Evolutionary conservation across 202 grass and related monocot species (phyloP), one percentile per base, ranked within the genome.

Genomic region (Brachypodium distachyon): DNA sequence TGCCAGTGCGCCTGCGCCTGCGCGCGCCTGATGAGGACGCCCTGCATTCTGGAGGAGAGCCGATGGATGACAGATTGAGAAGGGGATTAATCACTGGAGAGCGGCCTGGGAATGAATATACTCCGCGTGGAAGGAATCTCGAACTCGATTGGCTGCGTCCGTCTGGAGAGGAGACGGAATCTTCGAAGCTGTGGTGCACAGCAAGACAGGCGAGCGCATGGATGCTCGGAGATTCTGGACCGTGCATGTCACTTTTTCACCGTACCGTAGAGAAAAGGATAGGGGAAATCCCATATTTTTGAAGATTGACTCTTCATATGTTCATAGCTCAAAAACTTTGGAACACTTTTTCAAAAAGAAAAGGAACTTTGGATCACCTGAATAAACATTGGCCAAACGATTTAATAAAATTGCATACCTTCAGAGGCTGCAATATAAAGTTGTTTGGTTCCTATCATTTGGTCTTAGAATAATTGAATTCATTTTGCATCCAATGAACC

Each of bases 41-140:
- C 85, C 13, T 82, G 73, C 85, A 87, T 87, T 9, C 6, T 46
- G 38, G 46, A 63, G 36, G 46, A 63, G 36, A 43, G 36, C 40
- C 25, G n/a, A 23, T 22, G 40, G 19, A 29, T 18, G 39, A 14
- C 22, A 4, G 63, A 10, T 0, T 44, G 14, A 11, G 26, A 69
- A 29, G 27, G 17, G 42, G 42, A 69, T 69, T 47, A 61, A 38
- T 26, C 53, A 28, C 13, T 6, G 26, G 27, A 61, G 70, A 36
- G 54, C 43, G 41, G 59, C 19, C 18, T 12, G 34, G 50, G 44
- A 26, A 5, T 5, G 56, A 66, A 42, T 66, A 67, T 67, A 44
- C 64, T 1, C 37, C 48, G 8, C 13, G 0, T 43, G 39, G 3
- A 19, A 17, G 56, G 63, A 82, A 82, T 77, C 72, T 64, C 3